These are phyloP conservation scores for Scenedesmus sp. DNA, from an alignment of 163 green algal species.

Conservation along the genomic window DNA sequence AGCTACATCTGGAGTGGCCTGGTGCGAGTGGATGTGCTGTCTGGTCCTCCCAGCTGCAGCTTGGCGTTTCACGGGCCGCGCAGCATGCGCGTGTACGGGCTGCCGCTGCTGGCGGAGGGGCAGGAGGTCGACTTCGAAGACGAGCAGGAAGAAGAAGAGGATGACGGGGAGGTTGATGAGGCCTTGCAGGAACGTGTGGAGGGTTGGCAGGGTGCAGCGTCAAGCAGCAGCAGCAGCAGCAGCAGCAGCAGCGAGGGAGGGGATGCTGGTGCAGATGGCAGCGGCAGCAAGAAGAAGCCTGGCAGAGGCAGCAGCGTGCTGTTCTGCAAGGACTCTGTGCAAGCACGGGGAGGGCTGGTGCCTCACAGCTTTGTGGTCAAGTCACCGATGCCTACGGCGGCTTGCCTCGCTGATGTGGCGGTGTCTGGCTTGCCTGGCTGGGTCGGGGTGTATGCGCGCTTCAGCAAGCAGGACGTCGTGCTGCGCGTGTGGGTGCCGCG, in stretches of 20 bases:
- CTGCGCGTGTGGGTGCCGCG: constrained; percentile 82
- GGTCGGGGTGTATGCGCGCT: constrained; percentile 74
- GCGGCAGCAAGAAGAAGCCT: constrained; percentile 21
- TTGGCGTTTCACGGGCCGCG: constrained; percentile 86
- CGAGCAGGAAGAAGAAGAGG: constrained; percentile 8
- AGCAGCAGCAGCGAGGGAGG: not conserved
- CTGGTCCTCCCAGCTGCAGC: constrained; percentile 61
- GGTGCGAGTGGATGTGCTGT: constrained; percentile 88
- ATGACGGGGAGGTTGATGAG: not conserved
- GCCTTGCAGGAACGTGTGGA: not conserved
- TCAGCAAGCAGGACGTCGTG: constrained; percentile 46
- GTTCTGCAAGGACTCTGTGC: constrained; percentile 60
- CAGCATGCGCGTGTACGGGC: constrained; percentile 67
- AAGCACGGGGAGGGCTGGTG: constrained; percentile 66
- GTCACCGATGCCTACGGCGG: constrained; percentile 23
- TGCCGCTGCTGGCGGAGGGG: constrained; percentile 50
- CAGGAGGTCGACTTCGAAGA: constrained; percentile 9
- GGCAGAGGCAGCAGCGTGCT: constrained; percentile 39
- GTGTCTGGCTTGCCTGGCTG: constrained; percentile 93
- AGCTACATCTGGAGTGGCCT: constrained; percentile 88
- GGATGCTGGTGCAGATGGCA: not conserved
- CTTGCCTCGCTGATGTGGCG: constrained; percentile 80
- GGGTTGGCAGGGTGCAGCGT: not conserved
- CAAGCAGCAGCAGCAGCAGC: constrained; percentile 13
- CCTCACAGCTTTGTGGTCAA: constrained; percentile 57